Evolutionary conservation across 345 rosid genomes (phyloP).

Genomic region (Syzygium aqueum): DNA sequence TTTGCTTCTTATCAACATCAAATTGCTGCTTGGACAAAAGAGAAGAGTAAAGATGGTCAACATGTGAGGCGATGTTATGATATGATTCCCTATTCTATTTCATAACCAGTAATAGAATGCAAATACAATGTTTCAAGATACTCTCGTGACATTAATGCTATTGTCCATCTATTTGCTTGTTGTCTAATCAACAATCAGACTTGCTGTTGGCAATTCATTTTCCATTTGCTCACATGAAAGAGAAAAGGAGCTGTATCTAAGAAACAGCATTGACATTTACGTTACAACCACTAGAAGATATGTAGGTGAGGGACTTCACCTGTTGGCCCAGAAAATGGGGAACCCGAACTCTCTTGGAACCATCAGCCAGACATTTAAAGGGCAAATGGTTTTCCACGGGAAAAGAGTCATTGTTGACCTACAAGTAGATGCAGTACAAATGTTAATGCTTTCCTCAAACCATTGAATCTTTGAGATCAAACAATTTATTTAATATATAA

Average conservation of each 20-base stretch:
- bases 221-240: not conserved
- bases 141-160: not conserved
- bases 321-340: slow-evolving; percentile 44
- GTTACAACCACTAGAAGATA: not conserved
- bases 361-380: slow-evolving; percentile 71
- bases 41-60: not conserved
- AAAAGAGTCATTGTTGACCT: slow-evolving; percentile 38
- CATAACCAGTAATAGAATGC: not conserved
- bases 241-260: not conserved
- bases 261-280: not conserved
- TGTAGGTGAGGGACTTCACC: slow-evolving; percentile 16
- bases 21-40: slow-evolving; percentile 21
- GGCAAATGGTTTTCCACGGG: slow-evolving; percentile 44
- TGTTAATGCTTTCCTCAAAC: not conserved
- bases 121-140: not conserved
- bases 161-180: not conserved
- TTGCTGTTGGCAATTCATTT: not conserved
- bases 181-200: not conserved
- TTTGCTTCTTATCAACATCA: slow-evolving; percentile 29
- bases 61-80: not conserved
- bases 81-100: not conserved
- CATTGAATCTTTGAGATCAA: not conserved
- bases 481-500: not conserved
- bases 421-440: not conserved
- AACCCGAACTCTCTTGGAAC: slow-evolving; percentile 76